These are phyloP conservation scores for Starmerella geochares DNA, from an alignment of 805 yeast genomes.

Conservation along the genomic window DNA sequence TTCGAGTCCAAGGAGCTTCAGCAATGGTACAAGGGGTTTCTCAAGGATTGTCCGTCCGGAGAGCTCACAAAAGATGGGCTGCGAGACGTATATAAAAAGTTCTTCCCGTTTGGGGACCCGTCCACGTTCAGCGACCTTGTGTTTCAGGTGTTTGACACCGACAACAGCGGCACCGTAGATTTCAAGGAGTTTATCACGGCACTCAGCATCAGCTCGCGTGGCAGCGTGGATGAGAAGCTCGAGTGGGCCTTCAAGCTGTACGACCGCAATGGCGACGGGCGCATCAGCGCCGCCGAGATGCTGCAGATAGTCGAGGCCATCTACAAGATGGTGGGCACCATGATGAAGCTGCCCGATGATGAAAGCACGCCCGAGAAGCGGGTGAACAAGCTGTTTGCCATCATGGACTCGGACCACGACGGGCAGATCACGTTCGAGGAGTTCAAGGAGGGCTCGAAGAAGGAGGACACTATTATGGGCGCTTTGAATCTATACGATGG, in stretches of 20 bases:
- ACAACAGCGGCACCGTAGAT: conserved; percentile 69
- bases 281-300: conserved; percentile 67
- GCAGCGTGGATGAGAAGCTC: conserved; percentile 71
- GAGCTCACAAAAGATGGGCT: conserved; percentile 79
- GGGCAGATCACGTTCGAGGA: conserved; percentile 71
- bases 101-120: conserved; percentile 98
- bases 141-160: conserved; percentile 80
- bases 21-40: conserved; percentile 96
- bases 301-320: conserved; percentile 68
- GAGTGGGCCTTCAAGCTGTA: conserved; percentile 84
- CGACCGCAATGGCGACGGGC: conserved; percentile 73
- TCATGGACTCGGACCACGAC: conserved; percentile 61
- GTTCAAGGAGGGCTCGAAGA: conserved; percentile 67
- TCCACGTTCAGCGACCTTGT: conserved; percentile 79
- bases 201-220: conserved; percentile 75
- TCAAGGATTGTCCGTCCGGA: conserved; percentile 88
- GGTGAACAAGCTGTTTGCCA: conserved; percentile 65
- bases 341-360: conserved; percentile 80
- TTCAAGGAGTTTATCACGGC: conserved; percentile 89
- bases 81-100: conserved; percentile 84
- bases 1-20: conserved; percentile 90
- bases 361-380: conserved; percentile 87
- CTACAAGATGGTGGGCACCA: conserved; percentile 89
- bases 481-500: conserved; percentile 77
- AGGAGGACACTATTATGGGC: conserved; percentile 64